Evolutionary conservation across 352 stramenopile genomes (phyloP).

Genomic region (Pythium diclinum): DNA sequence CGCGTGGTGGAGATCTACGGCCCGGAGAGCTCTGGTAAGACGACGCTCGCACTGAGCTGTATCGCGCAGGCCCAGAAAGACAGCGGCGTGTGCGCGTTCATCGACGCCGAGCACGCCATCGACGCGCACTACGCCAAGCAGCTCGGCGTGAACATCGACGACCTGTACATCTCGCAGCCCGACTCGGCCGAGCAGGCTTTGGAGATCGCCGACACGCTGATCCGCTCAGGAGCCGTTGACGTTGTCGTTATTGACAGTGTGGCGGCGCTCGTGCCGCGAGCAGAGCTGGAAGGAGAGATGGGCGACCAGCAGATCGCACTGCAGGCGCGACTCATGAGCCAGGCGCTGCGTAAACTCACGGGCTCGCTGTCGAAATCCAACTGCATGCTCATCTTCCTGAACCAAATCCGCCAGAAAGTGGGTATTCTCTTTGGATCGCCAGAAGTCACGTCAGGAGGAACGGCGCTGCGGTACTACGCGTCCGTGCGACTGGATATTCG

Average conservation of each 20-base stretch:
- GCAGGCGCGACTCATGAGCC: conserved; percentile 97
- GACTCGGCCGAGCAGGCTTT: conserved; percentile 97
- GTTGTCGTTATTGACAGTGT: conserved; percentile 98
- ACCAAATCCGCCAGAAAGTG: conserved; percentile 97
- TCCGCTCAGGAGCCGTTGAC: conserved; percentile 95
- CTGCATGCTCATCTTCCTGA: conserved; percentile 98
- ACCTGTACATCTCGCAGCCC: conserved; percentile 96
- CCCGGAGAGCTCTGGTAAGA: conserved; percentile 97
- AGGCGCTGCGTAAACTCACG: conserved; percentile 96
- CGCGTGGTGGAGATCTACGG: conserved; percentile 99
- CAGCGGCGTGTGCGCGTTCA: conserved; percentile 94
- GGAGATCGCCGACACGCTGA: conserved; percentile 97
- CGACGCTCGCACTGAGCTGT: conserved; percentile 96
- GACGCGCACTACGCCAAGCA: conserved; percentile 94
- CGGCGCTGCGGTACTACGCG: conserved; percentile 82
- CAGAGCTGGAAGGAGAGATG: conserved; percentile 94
- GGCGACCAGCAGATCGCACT: conserved; percentile 97
- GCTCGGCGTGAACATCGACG: conserved; percentile 94
- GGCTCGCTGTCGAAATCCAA: conserved; percentile 94
- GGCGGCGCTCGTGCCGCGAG: conserved; percentile 95
- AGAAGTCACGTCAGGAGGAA: conserved; percentile 94
- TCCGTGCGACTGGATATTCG: conserved; percentile 95
- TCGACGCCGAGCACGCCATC: conserved; percentile 98
- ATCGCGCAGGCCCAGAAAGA: conserved; percentile 95
- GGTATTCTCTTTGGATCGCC: conserved; percentile 97